Conservation (phyloP, 163 green algal species). For the Trebouxia gelatinosa region DNA sequence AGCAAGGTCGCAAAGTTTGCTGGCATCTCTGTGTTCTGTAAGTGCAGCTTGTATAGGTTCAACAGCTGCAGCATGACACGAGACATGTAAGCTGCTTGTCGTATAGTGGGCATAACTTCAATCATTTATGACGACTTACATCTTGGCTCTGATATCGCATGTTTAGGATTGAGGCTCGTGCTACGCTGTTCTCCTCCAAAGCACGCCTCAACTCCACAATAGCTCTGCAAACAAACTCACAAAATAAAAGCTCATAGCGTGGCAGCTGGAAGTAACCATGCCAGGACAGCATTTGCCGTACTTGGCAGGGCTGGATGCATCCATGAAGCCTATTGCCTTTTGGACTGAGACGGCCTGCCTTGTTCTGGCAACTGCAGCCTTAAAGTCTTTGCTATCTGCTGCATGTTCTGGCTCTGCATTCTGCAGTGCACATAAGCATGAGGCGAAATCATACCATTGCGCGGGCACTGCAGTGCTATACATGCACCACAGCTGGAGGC, state of each 20-base stretch:
- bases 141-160: too few species aligned
- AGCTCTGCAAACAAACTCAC: constrained; percentile 44
- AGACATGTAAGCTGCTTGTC: neutral
- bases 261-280: too few species aligned
- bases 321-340: constrained; percentile 63
- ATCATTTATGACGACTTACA: too few species aligned
- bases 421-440: neutral
- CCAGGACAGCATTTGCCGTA: too few species aligned
- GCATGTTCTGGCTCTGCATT: neutral
- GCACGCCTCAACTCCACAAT: constrained; percentile 73
- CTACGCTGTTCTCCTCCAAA: constrained; percentile 69
- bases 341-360: constrained; percentile 67
- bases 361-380: constrained; percentile 64
- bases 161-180: constrained; percentile 60
- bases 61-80: constrained; percentile 41
- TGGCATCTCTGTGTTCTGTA: constrained; percentile 67
- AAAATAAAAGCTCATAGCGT: too few species aligned
- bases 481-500: too few species aligned
- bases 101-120: too few species aligned
- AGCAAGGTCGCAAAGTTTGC: constrained; percentile 66
- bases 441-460: too few species aligned
- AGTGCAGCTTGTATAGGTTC: constrained; percentile 47
- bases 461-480: too few species aligned
- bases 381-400: constrained; percentile 59
- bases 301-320: constrained; percentile 41